Base-by-base conservation (phyloP, 805 yeast species). In the Hanseniaspora meyeri region DNA sequence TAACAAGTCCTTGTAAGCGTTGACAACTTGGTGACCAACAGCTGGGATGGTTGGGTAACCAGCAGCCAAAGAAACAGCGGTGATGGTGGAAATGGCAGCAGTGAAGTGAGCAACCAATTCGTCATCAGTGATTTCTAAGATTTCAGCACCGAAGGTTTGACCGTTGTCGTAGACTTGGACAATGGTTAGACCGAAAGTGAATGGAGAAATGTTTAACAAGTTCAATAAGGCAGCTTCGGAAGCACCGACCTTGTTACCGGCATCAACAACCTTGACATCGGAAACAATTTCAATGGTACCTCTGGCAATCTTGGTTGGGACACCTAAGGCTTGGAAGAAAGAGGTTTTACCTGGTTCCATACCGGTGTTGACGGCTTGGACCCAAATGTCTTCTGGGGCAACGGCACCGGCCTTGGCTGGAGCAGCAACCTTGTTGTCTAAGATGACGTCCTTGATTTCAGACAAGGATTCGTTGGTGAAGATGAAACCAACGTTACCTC, bases 301-400 rank as follows among this genome's bases (percentile, higher is more conserved):
- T 87, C 99, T 90, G 78, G 96, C 93, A 89, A 93, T 93, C 95
- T 93, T 93, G 87, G 99, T 93, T 83, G 98, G 98, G 71, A 93
- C 96, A 87, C 97, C 97, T 72, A 93, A 84, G 74, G 99, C 98
- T 84, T 93, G 99, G 97, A 93, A 93, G 95, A 93, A 93, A 74
- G 98, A 93, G 72, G 99, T 93, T 88, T 93, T 93, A 85, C 97
- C 97, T 78, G 99, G 99, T 81, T 93, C 98, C 95, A 93, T 90
- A 86, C 97, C 97, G 69, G 99, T 93, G 96, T 93, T 93, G 77
- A 95, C 95, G 70, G 97, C 97, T 74, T 95, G 95, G 67, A 93
- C 85, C 85, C 83, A 88, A 71, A 93, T 97, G 73, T 91, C 97
- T 75, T 75, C 85, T 76, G 97, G 97, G 71, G 99, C 97, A 73